A percentile compares a stretch with the other conserved stretches of the same genome.
Conservation (phyloP, 1,284 basidiomycete species). For the Tremellales sp. region DNA sequence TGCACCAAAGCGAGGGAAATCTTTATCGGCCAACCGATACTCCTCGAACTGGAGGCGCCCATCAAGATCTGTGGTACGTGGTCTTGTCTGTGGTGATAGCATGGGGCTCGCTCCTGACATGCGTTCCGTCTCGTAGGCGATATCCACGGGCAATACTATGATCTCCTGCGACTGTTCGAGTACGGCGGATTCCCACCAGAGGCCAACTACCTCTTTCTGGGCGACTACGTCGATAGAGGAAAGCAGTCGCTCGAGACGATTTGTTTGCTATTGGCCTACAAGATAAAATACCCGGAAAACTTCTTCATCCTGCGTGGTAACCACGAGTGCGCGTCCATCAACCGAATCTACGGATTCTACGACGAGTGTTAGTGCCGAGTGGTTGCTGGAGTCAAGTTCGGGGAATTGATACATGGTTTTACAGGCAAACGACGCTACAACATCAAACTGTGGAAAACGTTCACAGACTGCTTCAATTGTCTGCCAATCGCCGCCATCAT, state of each 20-base stretch:
- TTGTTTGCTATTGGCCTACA: conserved; percentile 54
- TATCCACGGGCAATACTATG: conserved; percentile 61
- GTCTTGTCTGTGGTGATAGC: not conserved
- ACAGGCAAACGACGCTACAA: conserved; percentile 61
- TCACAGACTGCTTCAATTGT: conserved; percentile 64
- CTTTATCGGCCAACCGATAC: conserved; percentile 60
- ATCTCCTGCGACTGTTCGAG: conserved; percentile 59
- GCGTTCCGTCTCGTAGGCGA: conserved; percentile 49
- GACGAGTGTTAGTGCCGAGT: conserved; percentile 53
- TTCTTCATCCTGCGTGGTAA: conserved; percentile 61
- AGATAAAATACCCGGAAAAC: conserved; percentile 63
- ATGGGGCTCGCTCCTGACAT: not conserved
- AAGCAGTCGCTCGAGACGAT: conserved; percentile 62
- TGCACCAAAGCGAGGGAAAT: conserved; percentile 60
- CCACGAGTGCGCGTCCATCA: conserved; percentile 60
- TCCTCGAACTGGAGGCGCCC: conserved; percentile 59
- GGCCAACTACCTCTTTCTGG: conserved; percentile 61
- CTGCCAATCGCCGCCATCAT: conserved; percentile 62
- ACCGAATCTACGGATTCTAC: conserved; percentile 61
- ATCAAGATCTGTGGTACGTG: conserved; percentile 61
- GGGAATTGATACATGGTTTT: not conserved
- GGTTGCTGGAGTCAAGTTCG: not conserved
- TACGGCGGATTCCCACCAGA: conserved; percentile 61
- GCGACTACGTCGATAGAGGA: conserved; percentile 60
- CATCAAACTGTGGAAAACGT: conserved; percentile 64